These are phyloP conservation scores for Daphne laureola DNA, from an alignment of 441 rosid species.

Conservation along the genomic window DNA sequence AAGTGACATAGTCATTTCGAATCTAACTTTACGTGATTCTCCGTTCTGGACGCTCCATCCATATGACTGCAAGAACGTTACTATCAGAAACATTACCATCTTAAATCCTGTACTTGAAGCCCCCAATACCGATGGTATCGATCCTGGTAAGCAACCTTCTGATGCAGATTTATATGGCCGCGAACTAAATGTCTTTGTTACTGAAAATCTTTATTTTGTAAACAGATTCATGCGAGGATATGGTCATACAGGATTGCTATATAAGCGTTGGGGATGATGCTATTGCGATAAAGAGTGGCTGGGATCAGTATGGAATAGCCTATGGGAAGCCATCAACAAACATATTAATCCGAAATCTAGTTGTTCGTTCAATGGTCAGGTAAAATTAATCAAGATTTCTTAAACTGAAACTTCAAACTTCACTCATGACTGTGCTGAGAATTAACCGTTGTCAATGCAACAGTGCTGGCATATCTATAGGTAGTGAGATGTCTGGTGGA, in stretches of 20 bases:
- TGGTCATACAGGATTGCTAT: slow-evolving; percentile 92
- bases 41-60: slow-evolving; percentile 99
- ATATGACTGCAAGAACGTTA: slow-evolving; percentile 88
- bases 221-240: slow-evolving; percentile 89
- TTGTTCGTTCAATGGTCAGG: slow-evolving; percentile 94
- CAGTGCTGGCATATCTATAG: slow-evolving; percentile 92
- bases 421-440: no score
- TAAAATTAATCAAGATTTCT: slow-evolving; percentile 19
- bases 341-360: slow-evolving; percentile 75
- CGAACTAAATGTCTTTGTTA: not conserved
- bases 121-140: slow-evolving; percentile 96
- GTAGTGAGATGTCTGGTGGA: slow-evolving; percentile 98
- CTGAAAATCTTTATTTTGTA: slow-evolving; percentile 5
- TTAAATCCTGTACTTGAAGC: slow-evolving; percentile 75
- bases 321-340: slow-evolving; percentile 78
- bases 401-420: slow-evolving; percentile 3
- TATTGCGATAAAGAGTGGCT: slow-evolving; percentile 94
- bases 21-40: slow-evolving; percentile 74
- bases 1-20: slow-evolving; percentile 64
- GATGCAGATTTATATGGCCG: no score
- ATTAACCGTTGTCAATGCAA: slow-evolving; percentile 13
- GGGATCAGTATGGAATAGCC: slow-evolving; percentile 97
- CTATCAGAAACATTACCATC: slow-evolving; percentile 66
- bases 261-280: slow-evolving; percentile 98
- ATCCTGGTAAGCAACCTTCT: slow-evolving; percentile 55